Base-by-base conservation (phyloP, 352 stramenopile species). In the Globisporangium uncinulatum region DNA sequence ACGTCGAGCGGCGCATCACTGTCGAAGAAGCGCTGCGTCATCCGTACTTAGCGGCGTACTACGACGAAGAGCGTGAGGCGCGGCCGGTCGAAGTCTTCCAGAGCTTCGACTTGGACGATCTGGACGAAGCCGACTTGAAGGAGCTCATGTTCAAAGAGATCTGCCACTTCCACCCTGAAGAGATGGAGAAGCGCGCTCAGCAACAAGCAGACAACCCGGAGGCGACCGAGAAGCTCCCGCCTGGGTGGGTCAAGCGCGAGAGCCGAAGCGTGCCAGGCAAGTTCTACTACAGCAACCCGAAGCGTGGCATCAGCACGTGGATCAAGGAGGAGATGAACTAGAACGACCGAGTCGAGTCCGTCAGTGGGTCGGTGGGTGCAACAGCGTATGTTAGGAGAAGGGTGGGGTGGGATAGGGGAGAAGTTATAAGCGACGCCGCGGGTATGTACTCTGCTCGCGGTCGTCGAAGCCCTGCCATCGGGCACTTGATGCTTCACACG, bases 11-110 rank as follows among this genome's bases (percentile, higher is more conserved):
- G 70, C 89, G 97, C 46, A 97, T 98, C 51, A 97, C 89, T 20
- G 96, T 99, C 15, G 78, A 97, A 54, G 85, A 98, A 58, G 96
- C 97, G 49, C 70, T 99, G 37, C 81, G 84, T 19, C 96, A 99
- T 73, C 94, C 96, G 19, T 99, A 99, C 73, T 83, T 99, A 48
- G 75, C 87, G 0, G 80, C 79, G 48, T 95, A 92, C 63, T 95
- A 92, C 62, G 82, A 92, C 21, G 81, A 86, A 47, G 80, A 89
- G 59, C 74, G 71, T 8, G 81, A 92, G 47, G 82, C 70, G 46
- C 66, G 64, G 1, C 70, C 65, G 1, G 83, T 93, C n/a, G 83
- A 93, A 42, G 73, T 74, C 48, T 93, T 89, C 62, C 70, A 92
- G 58, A 92, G 78, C 67, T 95, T 95, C 59, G 85, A 95, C 52